phyloP scores from a whole-genome alignment of 1,139 yeast species.

The Scheffersomyces quercinus region DNA sequence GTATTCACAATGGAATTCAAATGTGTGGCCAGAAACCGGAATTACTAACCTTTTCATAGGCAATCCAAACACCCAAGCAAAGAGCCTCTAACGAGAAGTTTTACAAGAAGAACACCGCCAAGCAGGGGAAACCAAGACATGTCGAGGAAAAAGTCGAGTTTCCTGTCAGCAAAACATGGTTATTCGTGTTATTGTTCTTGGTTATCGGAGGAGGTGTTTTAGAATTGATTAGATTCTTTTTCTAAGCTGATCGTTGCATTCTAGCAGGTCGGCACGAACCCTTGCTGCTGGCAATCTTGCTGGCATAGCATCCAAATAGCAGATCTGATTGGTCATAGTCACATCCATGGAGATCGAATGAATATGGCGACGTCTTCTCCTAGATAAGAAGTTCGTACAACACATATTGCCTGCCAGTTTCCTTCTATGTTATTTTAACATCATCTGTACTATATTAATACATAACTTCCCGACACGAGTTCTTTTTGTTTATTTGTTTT shows the following conservation, averaged over 20 bases:
- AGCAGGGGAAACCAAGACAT: slow-evolving; percentile 64
- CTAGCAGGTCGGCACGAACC: too few relatives aligned
- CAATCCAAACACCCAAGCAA: slow-evolving; percentile 77
- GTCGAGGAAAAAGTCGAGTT: slow-evolving; percentile 34
- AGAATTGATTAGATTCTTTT: slow-evolving; percentile 59
- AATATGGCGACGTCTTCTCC: too few relatives aligned
- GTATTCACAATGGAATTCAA: not conserved
- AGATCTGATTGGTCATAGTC: too few relatives aligned
- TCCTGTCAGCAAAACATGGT: slow-evolving; percentile 62
- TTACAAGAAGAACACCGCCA: slow-evolving; percentile 68
- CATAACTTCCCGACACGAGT: too few relatives aligned
- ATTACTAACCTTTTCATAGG: slow-evolving; percentile 21
- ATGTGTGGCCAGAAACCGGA: not conserved
- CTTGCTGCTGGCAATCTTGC: too few relatives aligned
- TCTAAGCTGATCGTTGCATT: slow-evolving; percentile 21
- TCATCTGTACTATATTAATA: too few relatives aligned
- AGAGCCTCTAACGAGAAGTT: slow-evolving; percentile 81
- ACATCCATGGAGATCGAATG: too few relatives aligned
- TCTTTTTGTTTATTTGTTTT: too few relatives aligned
- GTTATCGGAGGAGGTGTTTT: slow-evolving; percentile 83
- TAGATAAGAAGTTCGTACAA: too few relatives aligned
- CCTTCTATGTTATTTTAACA: too few relatives aligned
- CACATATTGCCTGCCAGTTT: too few relatives aligned
- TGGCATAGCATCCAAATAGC: too few relatives aligned
- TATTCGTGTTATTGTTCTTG: slow-evolving; percentile 62